Conservation (phyloP, 148 eudicot genomes). For the Drosera capensis region DNA sequence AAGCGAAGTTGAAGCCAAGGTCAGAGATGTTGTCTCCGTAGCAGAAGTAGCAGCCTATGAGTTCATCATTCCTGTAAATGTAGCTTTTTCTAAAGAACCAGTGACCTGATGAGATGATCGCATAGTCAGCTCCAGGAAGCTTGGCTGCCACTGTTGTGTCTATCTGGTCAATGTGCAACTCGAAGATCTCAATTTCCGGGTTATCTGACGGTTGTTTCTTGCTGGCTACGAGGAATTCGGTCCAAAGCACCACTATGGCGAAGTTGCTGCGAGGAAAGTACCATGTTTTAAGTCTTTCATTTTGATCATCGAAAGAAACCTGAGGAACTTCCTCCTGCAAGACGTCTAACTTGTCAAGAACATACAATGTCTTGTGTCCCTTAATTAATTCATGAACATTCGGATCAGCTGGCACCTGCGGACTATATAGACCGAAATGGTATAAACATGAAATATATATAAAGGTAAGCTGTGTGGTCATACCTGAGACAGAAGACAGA, state of each 20-base stretch:
- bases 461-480: constrained; percentile 16
- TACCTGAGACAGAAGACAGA: constrained; percentile 27
- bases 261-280: constrained; percentile 3
- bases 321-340: constrained; percentile 25
- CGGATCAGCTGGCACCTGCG: too few relatives aligned
- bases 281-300: constrained; percentile 7
- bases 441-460: constrained; percentile 14
- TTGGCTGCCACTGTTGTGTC: constrained; percentile 16
- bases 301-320: constrained; percentile 21
- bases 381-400: neutral
- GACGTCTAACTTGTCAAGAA: neutral
- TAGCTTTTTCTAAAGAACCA: constrained; percentile 9
- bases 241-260: constrained; percentile 6
- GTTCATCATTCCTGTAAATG: neutral
- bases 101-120: constrained; percentile 10
- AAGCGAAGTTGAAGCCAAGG: neutral
- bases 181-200: neutral
- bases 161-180: constrained; percentile 4
- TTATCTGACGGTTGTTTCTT: neutral
- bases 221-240: neutral
- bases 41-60: constrained; percentile 5
- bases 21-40: constrained; percentile 6
- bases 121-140: constrained; percentile 2
- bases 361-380: neutral
- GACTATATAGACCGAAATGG: too few relatives aligned